Percentiles rank a stretch among this genome's conserved stretches.
Evolutionary conservation across 768 basidiomycete species (phyloP).

Genomic region (Calocera viscosa): DNA sequence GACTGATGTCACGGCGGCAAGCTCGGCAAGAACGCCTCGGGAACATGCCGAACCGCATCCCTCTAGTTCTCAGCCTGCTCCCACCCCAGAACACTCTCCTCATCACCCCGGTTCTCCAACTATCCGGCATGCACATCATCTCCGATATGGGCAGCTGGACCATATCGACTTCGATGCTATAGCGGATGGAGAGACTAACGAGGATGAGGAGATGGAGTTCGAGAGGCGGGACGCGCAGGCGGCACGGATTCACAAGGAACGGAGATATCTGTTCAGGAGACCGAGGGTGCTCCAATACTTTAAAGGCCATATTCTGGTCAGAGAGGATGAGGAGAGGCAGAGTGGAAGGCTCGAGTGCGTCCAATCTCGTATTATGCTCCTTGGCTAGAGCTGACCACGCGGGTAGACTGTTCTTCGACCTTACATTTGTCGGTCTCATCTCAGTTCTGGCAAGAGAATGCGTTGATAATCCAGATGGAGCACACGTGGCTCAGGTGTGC

Average conservation of each 20-base stretch:
- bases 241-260: constrained; percentile 3
- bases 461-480: constrained; percentile 10
- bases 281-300: constrained; percentile 10
- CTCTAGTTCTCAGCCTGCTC: not conserved
- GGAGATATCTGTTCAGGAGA: constrained; percentile 8
- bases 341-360: constrained; percentile 2
- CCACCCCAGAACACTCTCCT: not conserved
- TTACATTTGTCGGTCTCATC: constrained; percentile 9
- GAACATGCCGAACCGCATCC: not conserved
- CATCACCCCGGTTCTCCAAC: not conserved
- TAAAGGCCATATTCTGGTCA: constrained; percentile 21
- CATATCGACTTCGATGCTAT: constrained; percentile 6
- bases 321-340: constrained; percentile 23
- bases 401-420: constrained; percentile 11
- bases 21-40: not conserved
- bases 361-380: not conserved
- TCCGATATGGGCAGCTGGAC: not conserved
- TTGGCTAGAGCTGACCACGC: not conserved
- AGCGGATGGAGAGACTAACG: not conserved
- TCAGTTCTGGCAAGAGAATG: constrained; percentile 8
- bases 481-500: constrained; percentile 1
- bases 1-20: not conserved
- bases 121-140: not conserved
- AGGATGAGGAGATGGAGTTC: not conserved
- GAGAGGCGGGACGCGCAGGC: constrained; percentile 9